These are phyloP conservation scores for Diaporthe capsici DNA, from an alignment of 2,329 filamentous ascomycete genomes.

Conservation along the genomic window DNA sequence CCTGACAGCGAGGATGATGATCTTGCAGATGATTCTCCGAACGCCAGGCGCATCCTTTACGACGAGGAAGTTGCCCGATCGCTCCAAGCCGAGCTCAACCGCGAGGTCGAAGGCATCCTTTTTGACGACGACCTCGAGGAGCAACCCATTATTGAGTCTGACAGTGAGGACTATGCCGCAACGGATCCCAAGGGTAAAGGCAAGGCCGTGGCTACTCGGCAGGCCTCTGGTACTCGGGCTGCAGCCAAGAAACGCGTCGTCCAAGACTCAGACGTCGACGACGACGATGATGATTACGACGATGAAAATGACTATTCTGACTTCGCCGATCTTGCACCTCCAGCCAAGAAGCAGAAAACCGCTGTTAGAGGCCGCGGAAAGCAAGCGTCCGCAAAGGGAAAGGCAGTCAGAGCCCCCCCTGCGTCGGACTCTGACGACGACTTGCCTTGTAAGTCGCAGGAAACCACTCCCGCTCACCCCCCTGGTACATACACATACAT, in stretches of 20 bases:
- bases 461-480: neutral
- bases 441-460: slow-evolving; percentile 31
- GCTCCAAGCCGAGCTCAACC: slow-evolving; percentile 64
- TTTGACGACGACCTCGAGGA: slow-evolving; percentile 44
- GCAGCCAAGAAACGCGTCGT: slow-evolving; percentile 12
- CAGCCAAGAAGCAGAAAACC: slow-evolving; percentile 39
- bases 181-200: slow-evolving; percentile 39
- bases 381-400: slow-evolving; percentile 25
- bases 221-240: slow-evolving; percentile 9
- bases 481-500: too few relatives aligned
- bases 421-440: slow-evolving; percentile 32
- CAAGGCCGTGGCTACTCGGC: slow-evolving; percentile 33
- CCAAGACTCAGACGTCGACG: slow-evolving; percentile 39
- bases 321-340: slow-evolving; percentile 27
- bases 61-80: slow-evolving; percentile 69
- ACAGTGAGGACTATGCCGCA: slow-evolving; percentile 35
- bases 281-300: slow-evolving; percentile 48
- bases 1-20: slow-evolving; percentile 59
- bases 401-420: neutral
- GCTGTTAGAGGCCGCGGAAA: slow-evolving; percentile 21
- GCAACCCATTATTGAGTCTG: slow-evolving; percentile 9
- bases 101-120: slow-evolving; percentile 32
- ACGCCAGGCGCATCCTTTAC: slow-evolving; percentile 66
- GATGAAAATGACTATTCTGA: slow-evolving; percentile 43
- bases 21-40: slow-evolving; percentile 54